Base-by-base conservation (phyloP, 306 rosid genomes). In the Begonia loranthoides region DNA sequence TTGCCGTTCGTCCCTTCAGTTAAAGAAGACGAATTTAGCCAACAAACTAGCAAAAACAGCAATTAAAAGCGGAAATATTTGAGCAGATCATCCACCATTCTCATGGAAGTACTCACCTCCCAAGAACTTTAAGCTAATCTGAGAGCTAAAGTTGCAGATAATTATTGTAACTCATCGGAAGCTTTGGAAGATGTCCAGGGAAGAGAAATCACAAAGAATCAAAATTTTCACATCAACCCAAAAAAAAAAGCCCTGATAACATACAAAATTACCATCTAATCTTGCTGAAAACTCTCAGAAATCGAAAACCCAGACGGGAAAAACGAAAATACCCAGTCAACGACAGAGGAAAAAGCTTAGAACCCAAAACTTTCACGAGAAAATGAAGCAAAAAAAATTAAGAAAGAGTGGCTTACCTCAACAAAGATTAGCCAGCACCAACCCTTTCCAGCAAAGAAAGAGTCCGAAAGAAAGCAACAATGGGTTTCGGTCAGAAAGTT, bases 71-170 rank as follows among this genome's bases (percentile, higher is more conserved):
- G 36, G 5, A n/a, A 28, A 28, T 28, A 28, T 4, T 28, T 3
- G 36, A 28, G 36, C 36, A 28, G 36, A 28, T 24, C 43, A 57
- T n/a, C 16, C 7, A 46, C 45, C 56, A 59, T 40, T 34, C 12
- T 38, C 17, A 28, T 17, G 47, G 14, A 50, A 50, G 52, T 47
- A 61, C 57, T 21, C 51, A 61, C 65, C 57, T 61, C 22, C 34
- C 51, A 52, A 44, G 57, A 51, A 11, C 33, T 17, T 43, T 41
- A 8, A 41, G 15, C 36, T 41, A 24, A 60, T 21, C 57, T 46
- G 65, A 14, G 7, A 61, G 64, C 45, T 61, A 28, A 59, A 61
- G 6, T n/a, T 40, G 9, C 50, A 50, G 44, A 55, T 50, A 61
- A 28, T 44, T 51, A 28, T 57, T 43, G 12, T 6, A 50, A 45